Evolutionary conservation across 805 yeast species (phyloP).

Genomic region (Barnettozyma salicaria): DNA sequence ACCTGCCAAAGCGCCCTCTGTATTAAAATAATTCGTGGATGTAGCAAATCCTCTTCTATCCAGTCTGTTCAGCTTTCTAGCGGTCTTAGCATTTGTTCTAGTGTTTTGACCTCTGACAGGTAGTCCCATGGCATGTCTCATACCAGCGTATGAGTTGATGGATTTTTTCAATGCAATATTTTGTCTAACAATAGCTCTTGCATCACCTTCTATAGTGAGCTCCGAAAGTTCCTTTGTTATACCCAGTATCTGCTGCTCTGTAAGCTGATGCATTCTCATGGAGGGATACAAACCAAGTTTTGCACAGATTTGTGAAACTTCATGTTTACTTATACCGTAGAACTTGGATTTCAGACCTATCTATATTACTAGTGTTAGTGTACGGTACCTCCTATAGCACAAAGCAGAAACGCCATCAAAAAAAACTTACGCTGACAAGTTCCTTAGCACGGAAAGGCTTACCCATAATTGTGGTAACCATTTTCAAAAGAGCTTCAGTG

Average conservation of each 20-base stretch:
- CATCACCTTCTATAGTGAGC: conserved; percentile 75
- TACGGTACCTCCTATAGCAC: neutral
- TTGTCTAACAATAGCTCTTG: conserved; percentile 64
- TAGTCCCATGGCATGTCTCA: conserved; percentile 78
- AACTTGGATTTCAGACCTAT: conserved; percentile 74
- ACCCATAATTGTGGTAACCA: conserved; percentile 27
- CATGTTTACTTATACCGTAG: conserved; percentile 76
- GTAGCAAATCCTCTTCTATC: conserved; percentile 47
- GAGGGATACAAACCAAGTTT: conserved; percentile 86
- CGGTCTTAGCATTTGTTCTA: conserved; percentile 85
- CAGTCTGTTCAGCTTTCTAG: conserved; percentile 73
- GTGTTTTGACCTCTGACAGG: conserved; percentile 91
- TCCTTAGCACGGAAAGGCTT: conserved; percentile 27
- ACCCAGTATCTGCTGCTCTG: conserved; percentile 81
- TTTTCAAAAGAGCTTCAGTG: conserved; percentile 5
- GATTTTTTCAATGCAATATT: conserved; percentile 74
- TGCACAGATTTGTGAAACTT: conserved; percentile 75
- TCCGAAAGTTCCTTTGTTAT: conserved; percentile 83
- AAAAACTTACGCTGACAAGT: conserved; percentile 18
- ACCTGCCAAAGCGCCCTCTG: conserved; percentile 18
- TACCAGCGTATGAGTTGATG: conserved; percentile 83
- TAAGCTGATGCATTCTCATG: conserved; percentile 90
- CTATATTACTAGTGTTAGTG: conserved; percentile 9
- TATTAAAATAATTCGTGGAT: neutral
- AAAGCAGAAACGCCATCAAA: too few species aligned